Conservation (phyloP, 345 rosid species). For the Eucalyptus lansdowneana region DNA sequence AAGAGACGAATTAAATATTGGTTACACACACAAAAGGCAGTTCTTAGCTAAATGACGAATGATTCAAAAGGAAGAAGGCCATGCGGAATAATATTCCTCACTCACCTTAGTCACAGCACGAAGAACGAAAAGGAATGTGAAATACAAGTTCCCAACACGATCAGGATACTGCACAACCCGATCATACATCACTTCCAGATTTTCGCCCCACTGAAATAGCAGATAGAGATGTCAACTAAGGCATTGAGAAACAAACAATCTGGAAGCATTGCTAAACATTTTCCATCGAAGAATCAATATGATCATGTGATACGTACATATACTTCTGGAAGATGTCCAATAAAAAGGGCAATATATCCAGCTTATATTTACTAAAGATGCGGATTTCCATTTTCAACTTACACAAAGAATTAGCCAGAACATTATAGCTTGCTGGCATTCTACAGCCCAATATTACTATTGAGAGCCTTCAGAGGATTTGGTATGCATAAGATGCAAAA, state of each 20-base stretch:
- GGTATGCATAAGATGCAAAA: not conserved
- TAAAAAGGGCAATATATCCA: not conserved
- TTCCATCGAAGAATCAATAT: not conserved
- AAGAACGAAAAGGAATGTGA: slow-evolving; percentile 87
- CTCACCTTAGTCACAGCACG: slow-evolving; percentile 85
- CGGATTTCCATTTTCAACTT: not conserved
- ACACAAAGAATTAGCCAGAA: not conserved
- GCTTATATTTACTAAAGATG: not conserved
- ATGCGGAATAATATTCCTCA: not conserved
- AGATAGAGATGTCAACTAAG: not conserved
- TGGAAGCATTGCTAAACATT: not conserved
- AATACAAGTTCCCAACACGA: slow-evolving; percentile 79
- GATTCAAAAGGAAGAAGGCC: not conserved
- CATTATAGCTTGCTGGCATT: not conserved
- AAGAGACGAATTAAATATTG: not conserved
- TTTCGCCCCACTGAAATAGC: slow-evolving; percentile 81
- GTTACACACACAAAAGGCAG: not conserved
- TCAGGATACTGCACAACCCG: slow-evolving; percentile 79
- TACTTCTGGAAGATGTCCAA: not conserved
- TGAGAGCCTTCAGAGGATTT: not conserved
- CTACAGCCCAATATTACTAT: not conserved
- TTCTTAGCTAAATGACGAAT: not conserved
- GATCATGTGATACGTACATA: not conserved
- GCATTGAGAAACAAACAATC: not conserved
- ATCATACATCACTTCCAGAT: slow-evolving; percentile 66